Percentiles rank a stretch among this genome's conserved stretches.
These are phyloP conservation scores for Leccinum pellstonianum DNA, from an alignment of 768 basidiomycete genomes.

Conservation along the genomic window DNA sequence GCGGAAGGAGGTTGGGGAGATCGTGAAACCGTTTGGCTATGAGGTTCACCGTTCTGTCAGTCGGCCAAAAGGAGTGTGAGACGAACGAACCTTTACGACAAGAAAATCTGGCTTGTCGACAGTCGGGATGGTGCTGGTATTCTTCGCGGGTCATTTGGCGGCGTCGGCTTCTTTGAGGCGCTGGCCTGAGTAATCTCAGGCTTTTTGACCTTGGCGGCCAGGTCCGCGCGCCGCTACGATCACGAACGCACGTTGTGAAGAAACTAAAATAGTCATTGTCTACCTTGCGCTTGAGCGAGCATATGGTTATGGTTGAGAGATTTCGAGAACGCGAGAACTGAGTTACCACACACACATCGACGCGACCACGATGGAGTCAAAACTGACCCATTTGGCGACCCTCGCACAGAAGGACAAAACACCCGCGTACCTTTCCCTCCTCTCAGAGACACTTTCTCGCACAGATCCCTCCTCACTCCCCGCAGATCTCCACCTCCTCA, in stretches of 20 bases:
- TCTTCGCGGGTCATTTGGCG: slow-evolving; percentile 96
- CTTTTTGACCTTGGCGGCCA: no score
- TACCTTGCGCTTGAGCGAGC: no score
- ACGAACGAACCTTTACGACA: slow-evolving; percentile 48
- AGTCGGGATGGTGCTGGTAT: slow-evolving; percentile 96
- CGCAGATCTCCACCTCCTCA: slow-evolving; percentile 64
- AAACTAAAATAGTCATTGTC: no score
- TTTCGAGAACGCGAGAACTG: no score
- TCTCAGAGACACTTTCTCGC: slow-evolving; percentile 62
- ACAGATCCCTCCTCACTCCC: slow-evolving; percentile 44
- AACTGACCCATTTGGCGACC: slow-evolving; percentile 57
- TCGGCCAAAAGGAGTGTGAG: background rate
- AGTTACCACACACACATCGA: background rate
- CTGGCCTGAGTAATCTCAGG: slow-evolving; percentile 30
- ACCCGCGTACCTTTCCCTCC: slow-evolving; percentile 65
- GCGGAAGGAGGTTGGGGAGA: slow-evolving; percentile 84
- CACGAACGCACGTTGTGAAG: no score
- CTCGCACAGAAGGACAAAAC: slow-evolving; percentile 86
- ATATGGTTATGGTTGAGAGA: no score
- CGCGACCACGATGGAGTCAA: slow-evolving; percentile 53
- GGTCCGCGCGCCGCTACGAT: no score
- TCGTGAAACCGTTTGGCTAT: slow-evolving; percentile 95
- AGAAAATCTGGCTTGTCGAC: slow-evolving; percentile 94
- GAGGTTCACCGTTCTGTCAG: no score
- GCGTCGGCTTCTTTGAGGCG: slow-evolving; percentile 91